These are phyloP conservation scores for Diaporthe aspalathi DNA, from an alignment of 2,329 filamentous ascomycete species.

Conservation along the genomic window DNA sequence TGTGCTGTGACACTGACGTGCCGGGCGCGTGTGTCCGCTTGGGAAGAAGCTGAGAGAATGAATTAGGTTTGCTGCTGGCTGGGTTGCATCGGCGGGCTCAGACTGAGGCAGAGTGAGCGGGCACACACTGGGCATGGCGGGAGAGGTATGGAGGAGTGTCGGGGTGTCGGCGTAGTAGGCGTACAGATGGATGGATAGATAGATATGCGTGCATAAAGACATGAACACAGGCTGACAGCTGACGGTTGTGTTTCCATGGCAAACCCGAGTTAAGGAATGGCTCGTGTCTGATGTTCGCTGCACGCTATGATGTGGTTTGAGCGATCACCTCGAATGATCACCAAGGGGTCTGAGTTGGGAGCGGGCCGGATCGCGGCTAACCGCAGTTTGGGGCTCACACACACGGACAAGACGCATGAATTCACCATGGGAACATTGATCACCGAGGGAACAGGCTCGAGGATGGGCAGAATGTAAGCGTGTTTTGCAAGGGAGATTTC, in stretches of 20 bases:
- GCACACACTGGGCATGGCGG: background rate
- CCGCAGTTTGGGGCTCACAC: slow-evolving; percentile 3
- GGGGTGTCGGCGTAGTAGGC: slow-evolving; percentile 12
- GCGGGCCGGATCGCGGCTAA: slow-evolving; percentile 8
- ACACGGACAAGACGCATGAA: slow-evolving; percentile 14
- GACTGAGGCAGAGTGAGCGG: slow-evolving; percentile 8
- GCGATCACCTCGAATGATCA: background rate
- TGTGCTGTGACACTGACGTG: slow-evolving; percentile 10
- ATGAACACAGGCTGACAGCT: background rate
- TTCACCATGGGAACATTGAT: background rate
- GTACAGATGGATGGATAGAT: background rate
- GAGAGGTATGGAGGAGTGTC: slow-evolving; percentile 16
- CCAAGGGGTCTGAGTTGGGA: slow-evolving; percentile 17
- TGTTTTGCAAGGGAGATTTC: slow-evolving; percentile 1
- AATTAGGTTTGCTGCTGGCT: slow-evolving; percentile 10
- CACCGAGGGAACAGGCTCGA: background rate
- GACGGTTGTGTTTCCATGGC: background rate
- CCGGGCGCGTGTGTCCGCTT: background rate
- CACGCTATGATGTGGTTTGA: slow-evolving; percentile 27
- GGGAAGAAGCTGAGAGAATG: background rate
- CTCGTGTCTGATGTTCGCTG: slow-evolving; percentile 6
- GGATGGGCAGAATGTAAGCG: background rate
- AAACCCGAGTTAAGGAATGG: background rate
- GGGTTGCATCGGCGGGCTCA: slow-evolving; percentile 16
- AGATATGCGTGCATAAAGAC: too few relatives aligned